Conservation (phyloP, 768 basidiomycete genomes). For the Phylloporus arenicola region DNA sequence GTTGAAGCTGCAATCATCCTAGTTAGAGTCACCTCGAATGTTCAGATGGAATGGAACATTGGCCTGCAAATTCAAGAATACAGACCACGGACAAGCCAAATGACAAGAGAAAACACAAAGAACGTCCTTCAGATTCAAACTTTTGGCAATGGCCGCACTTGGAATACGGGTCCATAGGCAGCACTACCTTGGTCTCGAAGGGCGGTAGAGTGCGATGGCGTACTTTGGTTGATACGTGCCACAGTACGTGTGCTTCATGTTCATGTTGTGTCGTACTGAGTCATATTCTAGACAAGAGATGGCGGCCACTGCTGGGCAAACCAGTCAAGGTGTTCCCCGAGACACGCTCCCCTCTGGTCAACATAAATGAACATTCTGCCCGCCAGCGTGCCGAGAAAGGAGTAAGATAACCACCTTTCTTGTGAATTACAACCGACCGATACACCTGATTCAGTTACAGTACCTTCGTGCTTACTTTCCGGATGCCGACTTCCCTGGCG, state of each 20-base stretch:
- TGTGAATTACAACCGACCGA: background rate
- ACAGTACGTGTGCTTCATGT: conserved; percentile 15
- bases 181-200: conserved; percentile 47
- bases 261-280: conserved; percentile 4
- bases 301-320: conserved; percentile 27
- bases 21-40: background rate
- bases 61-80: conserved; percentile 49
- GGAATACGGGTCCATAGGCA: conserved; percentile 50
- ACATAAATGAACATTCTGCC: conserved; percentile 29
- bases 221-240: conserved; percentile 31
- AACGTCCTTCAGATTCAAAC: conserved; percentile 24
- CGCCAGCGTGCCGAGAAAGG: conserved; percentile 60
- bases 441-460: conserved; percentile 46
- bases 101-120: conserved; percentile 21
- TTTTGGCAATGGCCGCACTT: conserved; percentile 47
- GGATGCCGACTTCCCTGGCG: conserved; percentile 67
- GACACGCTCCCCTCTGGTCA: conserved; percentile 39
- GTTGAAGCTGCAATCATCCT: background rate
- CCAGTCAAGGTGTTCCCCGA: conserved; percentile 51
- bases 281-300: conserved; percentile 25
- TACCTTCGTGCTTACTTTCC: conserved; percentile 69
- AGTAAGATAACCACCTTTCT: conserved; percentile 35
- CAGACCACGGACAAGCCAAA: conserved; percentile 21
- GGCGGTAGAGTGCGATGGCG: conserved; percentile 50
- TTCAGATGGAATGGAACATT: conserved; percentile 72